Base-by-base conservation (phyloP, 2,329 filamentous ascomycete species). In the Niveomyces coronatus region DNA sequence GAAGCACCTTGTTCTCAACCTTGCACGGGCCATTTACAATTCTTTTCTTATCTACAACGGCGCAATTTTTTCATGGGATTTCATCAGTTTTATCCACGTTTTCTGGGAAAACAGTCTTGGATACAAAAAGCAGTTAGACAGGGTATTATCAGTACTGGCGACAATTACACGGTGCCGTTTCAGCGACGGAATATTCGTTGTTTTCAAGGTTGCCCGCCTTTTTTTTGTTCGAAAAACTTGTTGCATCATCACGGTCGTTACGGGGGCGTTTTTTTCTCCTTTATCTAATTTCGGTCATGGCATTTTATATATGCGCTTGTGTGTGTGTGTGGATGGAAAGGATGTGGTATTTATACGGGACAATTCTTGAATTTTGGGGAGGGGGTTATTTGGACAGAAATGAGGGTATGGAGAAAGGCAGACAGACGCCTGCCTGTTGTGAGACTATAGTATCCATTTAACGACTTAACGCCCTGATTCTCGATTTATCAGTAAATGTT, bases 211-310 rank as follows among this genome's bases (percentile, higher is more conserved):
- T n/a, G 11, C 29, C 29, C 15, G 35, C 35, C 37, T 39, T n/a
- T 32, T 20, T 35, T 22, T 31, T 31, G 22, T 9, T 34, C 30
- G 5, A 9, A 20, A 17, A 26, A 16, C 22, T 9, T 13, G 13
- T 17, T 29, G 36, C 37, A 34, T 39, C 37, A 23, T 30, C 37
- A 39, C 37, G 37, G 37, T 39, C 37, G 31, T 39, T 39, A 39
- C 37, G 30, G 31, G 34, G 37, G 37, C 37, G 37, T 19, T 29
- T 15, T n/a, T n/a, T n/a, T n/a, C n/a, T n/a, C n/a, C n/a, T n/a
- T n/a, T n/a, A n/a, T n/a, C n/a, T n/a, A n/a, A n/a, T n/a, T n/a
- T n/a, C n/a, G n/a, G n/a, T n/a, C n/a, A n/a, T n/a, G n/a, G n/a
- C n/a, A n/a, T n/a, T n/a, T n/a, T n/a, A n/a, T n/a, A n/a, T n/a